Percentiles rank a stretch among this genome's conserved stretches.
Evolutionary conservation across 345 rosid genomes (phyloP).

Genomic region (Bretschneidera sinensis): DNA sequence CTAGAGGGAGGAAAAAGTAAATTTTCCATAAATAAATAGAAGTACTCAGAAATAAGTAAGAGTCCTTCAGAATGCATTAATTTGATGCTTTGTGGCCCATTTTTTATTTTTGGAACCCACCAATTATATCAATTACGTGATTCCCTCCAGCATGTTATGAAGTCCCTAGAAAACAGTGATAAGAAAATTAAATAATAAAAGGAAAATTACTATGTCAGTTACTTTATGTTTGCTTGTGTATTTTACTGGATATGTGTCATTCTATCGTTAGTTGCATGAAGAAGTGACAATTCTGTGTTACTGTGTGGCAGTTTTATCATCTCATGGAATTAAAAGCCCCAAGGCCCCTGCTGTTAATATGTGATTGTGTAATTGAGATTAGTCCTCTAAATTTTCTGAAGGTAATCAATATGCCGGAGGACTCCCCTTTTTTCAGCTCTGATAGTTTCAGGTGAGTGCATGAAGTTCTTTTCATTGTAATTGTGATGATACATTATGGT

Average conservation of each 20-base stretch:
- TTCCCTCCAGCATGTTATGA: too few species aligned
- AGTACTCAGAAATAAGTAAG: too few species aligned
- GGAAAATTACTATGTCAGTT: not conserved
- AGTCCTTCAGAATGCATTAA: too few species aligned
- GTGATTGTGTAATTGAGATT: conserved; percentile 37
- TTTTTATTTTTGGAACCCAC: too few species aligned
- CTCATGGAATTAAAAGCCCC: conserved; percentile 56
- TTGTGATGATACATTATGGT: too few species aligned
- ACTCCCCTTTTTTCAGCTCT: conserved; percentile 60
- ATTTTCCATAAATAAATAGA: too few species aligned
- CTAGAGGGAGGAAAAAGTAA: too few species aligned
- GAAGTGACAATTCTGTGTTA: not conserved
- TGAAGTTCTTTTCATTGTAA: not conserved
- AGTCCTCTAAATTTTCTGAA: conserved; percentile 57
- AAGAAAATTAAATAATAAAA: too few species aligned
- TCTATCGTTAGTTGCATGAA: too few species aligned
- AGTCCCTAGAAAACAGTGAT: not conserved
- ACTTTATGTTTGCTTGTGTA: not conserved
- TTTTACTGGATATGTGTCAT: too few species aligned
- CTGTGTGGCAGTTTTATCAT: conserved; percentile 55
- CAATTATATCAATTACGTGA: too few species aligned
- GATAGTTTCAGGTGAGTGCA: conserved; percentile 66
- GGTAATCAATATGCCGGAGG: conserved; percentile 60
- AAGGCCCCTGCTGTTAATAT: conserved; percentile 47
- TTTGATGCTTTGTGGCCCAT: too few species aligned